These are phyloP conservation scores for Nakazawaea siamensis DNA, from an alignment of 805 yeast genomes.

Conservation along the genomic window DNA sequence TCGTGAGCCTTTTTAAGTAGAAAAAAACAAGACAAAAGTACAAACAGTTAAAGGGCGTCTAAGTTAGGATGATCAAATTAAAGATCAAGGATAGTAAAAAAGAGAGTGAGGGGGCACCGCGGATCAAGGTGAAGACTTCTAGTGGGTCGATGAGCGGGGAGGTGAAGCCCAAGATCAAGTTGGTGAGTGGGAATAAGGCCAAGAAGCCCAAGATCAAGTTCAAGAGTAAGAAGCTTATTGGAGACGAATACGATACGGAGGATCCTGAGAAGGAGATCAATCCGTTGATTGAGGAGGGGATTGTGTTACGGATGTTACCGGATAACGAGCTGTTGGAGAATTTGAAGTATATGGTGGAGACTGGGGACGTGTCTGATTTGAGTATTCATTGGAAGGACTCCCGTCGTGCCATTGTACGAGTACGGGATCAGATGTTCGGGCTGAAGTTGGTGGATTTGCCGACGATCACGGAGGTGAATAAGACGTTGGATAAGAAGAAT, in stretches of 20 bases:
- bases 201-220: constrained; percentile 38
- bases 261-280: constrained; percentile 95
- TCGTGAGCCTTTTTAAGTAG: too few species aligned
- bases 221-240: constrained; percentile 65
- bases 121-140: background rate
- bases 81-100: constrained; percentile 15
- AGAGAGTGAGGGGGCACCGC: background rate
- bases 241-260: constrained; percentile 95
- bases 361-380: constrained; percentile 65
- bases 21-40: too few species aligned
- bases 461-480: constrained; percentile 77
- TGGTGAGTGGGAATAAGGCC: constrained; percentile 4
- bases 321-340: constrained; percentile 63
- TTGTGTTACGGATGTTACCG: constrained; percentile 64
- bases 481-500: constrained; percentile 83
- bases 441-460: constrained; percentile 89
- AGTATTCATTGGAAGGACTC: constrained; percentile 78
- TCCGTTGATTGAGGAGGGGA: constrained; percentile 83
- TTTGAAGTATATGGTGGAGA: constrained; percentile 66
- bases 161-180: constrained; percentile 5
- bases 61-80: constrained; percentile 16
- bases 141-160: background rate
- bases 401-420: constrained; percentile 65
- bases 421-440: constrained; percentile 65
- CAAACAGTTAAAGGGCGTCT: background rate